A percentile compares a stretch with the other conserved stretches of the same genome.
phyloP scores from a whole-genome alignment of 805 yeast species.

The Candida tammaniensis region DNA sequence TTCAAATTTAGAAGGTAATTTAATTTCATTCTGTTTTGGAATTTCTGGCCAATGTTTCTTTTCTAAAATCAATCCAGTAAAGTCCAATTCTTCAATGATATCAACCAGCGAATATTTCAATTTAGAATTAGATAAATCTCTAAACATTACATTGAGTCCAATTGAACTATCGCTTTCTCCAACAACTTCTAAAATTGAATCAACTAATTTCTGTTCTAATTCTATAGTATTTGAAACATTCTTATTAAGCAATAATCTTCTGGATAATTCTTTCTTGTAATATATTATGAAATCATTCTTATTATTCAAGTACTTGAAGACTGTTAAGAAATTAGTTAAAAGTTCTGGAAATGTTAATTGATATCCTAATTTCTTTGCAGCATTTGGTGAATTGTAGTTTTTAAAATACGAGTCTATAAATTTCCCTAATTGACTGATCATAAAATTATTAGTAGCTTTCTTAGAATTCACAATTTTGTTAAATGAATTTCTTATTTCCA shows the following conservation, averaged over 20 bases:
- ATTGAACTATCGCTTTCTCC: conserved; percentile 29
- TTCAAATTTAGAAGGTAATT: conserved; percentile 22
- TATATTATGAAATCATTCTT: conserved; percentile 29
- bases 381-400: conserved; percentile 3
- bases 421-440: conserved; percentile 26
- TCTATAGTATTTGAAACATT: conserved; percentile 19
- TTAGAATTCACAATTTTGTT: conserved; percentile 15
- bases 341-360: conserved; percentile 15
- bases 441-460: conserved; percentile 13
- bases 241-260: conserved; percentile 27
- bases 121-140: conserved; percentile 26
- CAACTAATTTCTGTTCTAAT: conserved; percentile 20
- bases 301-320: conserved; percentile 33
- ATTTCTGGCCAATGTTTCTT: conserved; percentile 40
- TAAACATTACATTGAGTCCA: conserved; percentile 30
- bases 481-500: conserved; percentile 31
- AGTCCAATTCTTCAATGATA: conserved; percentile 16
- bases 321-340: conserved; percentile 17
- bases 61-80: conserved; percentile 31
- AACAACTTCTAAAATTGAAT: conserved; percentile 21
- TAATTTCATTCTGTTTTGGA: conserved; percentile 22
- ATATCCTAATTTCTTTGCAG: neutral
- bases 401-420: conserved; percentile 30
- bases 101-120: conserved; percentile 12
- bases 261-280: conserved; percentile 36